Conservation (phyloP, 179 eudicot genomes). For the Patellifolia procumbens region DNA sequence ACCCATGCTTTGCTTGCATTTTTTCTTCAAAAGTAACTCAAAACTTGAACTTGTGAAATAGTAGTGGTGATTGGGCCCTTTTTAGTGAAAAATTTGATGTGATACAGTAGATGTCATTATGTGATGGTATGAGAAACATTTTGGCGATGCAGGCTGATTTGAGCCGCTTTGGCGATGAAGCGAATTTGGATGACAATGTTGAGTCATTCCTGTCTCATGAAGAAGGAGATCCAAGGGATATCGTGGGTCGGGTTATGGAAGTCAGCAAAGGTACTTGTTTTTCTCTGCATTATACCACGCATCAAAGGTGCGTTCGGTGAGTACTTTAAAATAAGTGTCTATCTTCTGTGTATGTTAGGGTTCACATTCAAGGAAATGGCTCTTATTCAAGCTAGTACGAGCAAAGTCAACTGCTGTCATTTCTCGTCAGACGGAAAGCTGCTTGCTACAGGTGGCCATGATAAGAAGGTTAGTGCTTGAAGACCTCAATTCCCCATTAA, state of each 20-base stretch:
- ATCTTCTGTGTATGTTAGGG: slow-evolving; percentile 37
- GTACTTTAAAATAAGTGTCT: neutral
- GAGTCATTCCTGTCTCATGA: slow-evolving; percentile 94
- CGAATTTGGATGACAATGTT: slow-evolving; percentile 82
- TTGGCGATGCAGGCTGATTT: slow-evolving; percentile 69
- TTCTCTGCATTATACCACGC: neutral
- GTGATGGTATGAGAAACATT: slow-evolving; percentile 27
- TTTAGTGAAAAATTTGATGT: neutral
- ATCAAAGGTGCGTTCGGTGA: slow-evolving; percentile 5
- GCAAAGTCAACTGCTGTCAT: slow-evolving; percentile 91
- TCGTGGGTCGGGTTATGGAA: slow-evolving; percentile 83
- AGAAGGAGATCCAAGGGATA: slow-evolving; percentile 85
- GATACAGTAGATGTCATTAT: neutral
- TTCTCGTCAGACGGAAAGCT: slow-evolving; percentile 95
- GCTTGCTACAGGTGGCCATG: slow-evolving; percentile 98
- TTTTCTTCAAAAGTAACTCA: neutral
- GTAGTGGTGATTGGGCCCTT: neutral
- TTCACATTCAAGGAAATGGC: slow-evolving; percentile 75
- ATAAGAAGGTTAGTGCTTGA: slow-evolving; percentile 67
- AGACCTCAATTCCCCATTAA: neutral
- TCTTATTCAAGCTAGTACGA: slow-evolving; percentile 77
- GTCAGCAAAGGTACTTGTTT: slow-evolving; percentile 71
- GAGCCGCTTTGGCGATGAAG: slow-evolving; percentile 86
- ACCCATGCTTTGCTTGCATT: neutral
- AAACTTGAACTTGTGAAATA: neutral